Base-by-base conservation (phyloP, 495 filamentous ascomycete species). In the Penicillium cataractarum region DNA sequence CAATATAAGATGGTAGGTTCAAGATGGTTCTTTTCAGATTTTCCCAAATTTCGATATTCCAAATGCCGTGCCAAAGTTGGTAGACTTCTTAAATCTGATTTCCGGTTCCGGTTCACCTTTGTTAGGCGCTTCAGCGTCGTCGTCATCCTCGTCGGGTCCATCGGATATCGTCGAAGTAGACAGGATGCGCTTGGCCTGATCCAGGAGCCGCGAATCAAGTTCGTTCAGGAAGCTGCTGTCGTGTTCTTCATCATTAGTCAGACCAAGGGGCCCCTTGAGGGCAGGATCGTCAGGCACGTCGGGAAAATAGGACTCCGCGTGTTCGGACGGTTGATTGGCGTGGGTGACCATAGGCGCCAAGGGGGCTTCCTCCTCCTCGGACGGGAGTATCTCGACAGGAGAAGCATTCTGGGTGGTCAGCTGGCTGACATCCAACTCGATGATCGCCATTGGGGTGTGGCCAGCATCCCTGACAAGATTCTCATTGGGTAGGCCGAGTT, bases 41-140 rank as follows among this genome's bases (percentile, higher is more conserved):
- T 65, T 52, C 49, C 70, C 62, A 29, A 49, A 61, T 46, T 63
- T 65, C 19, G 72, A 68, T 50, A 67, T 49, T 65, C 79, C 79
- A 74, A 80, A 82, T 8, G 77, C 79, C 26, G 77, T 79, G 40
- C 87, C 87, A 76, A 89, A 89, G 70, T 89, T 89, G 51, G 75
- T 84, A n/a, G 81, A 80, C 17, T 74, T 75, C 58, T 79, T 87
- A 63, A 89, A 74, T 69, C 82, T 87, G 40, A 88, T 72, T 39
- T 83, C 82, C 24, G 87, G 78, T 15, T 86, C 84, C 53, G 80
- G 78, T n/a, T 82, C 76, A 5, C 71, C 75, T 32, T 73, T 72
- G 52, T 61, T 56, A 64, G 69, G 57, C 15, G 63, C 21, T 33
- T 77, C 75, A 12, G 55, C 24, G 42, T 76, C 77, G 33, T 39